These are phyloP conservation scores for Metschnikowia kofuensis DNA, from an alignment of 805 yeast genomes.

Conservation along the genomic window DNA sequence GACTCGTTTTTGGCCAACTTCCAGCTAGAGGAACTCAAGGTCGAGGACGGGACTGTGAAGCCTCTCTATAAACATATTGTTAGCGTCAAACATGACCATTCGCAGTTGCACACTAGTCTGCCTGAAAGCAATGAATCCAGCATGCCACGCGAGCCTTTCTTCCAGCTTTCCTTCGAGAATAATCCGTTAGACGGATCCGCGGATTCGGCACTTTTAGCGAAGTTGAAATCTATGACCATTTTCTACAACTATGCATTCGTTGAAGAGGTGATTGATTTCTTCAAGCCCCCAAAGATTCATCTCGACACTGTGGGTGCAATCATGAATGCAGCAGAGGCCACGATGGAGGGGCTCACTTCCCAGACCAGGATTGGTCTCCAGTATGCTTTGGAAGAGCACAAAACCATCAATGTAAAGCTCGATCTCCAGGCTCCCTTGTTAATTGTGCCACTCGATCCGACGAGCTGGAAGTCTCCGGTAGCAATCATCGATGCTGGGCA, in stretches of 20 bases:
- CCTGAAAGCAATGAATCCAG: constrained; percentile 10
- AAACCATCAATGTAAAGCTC: constrained; percentile 77
- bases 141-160: constrained; percentile 57
- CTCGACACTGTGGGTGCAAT: constrained; percentile 86
- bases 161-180: constrained; percentile 76
- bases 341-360: constrained; percentile 84
- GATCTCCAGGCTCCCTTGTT: constrained; percentile 94
- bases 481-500: constrained; percentile 95
- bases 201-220: constrained; percentile 71
- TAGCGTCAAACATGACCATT: constrained; percentile 65
- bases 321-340: constrained; percentile 91
- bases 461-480: constrained; percentile 80
- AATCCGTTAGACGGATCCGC: constrained; percentile 85
- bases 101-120: constrained; percentile 29
- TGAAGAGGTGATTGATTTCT: constrained; percentile 71
- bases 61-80: constrained; percentile 86
- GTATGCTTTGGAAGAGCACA: constrained; percentile 92
- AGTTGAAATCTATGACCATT: constrained; percentile 81
- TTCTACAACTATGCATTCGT: constrained; percentile 84
- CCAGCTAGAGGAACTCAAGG: constrained; percentile 73
- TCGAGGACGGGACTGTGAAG: constrained; percentile 81
- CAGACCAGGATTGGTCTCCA: constrained; percentile 92
- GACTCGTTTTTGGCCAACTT: constrained; percentile 73
- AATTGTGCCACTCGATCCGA: constrained; percentile 79
- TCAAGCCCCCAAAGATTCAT: constrained; percentile 83